A percentile compares a stretch with the other conserved stretches of the same genome.
phyloP scores from a whole-genome alignment of 768 basidiomycete genomes.

The Paxillus involutus region DNA sequence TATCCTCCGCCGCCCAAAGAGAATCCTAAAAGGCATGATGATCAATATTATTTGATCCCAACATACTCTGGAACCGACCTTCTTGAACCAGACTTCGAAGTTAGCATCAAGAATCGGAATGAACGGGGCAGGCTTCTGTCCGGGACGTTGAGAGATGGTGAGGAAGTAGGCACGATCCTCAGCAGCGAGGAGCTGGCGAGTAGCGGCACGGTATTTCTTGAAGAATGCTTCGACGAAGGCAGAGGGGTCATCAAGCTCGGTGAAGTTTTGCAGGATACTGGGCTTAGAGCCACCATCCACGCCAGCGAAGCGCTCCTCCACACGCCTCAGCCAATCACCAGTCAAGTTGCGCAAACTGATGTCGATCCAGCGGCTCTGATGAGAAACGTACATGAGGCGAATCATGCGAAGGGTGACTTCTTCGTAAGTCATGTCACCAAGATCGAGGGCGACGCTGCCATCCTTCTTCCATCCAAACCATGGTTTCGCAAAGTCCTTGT shows the following conservation, averaged over 20 bases:
- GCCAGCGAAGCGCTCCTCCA: slow-evolving; percentile 94
- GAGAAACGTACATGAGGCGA: slow-evolving; percentile 89
- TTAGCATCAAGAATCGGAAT: slow-evolving; percentile 91
- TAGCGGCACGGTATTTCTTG: slow-evolving; percentile 77
- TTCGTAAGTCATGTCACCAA: slow-evolving; percentile 98
- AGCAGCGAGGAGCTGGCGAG: slow-evolving; percentile 82
- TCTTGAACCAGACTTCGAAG: slow-evolving; percentile 99
- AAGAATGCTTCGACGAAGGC: slow-evolving; percentile 83
- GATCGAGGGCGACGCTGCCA: slow-evolving; percentile 76
- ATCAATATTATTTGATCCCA: slow-evolving; percentile 9
- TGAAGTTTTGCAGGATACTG: slow-evolving; percentile 83
- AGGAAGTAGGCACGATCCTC: slow-evolving; percentile 97
- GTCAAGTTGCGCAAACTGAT: slow-evolving; percentile 87
- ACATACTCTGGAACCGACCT: slow-evolving; percentile 49
- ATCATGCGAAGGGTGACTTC: slow-evolving; percentile 92
- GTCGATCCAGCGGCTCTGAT: slow-evolving; percentile 94
- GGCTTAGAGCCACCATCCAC: slow-evolving; percentile 80
- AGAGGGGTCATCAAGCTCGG: slow-evolving; percentile 77
- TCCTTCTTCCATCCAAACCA: slow-evolving; percentile 99
- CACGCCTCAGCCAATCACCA: slow-evolving; percentile 95
- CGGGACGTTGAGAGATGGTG: slow-evolving; percentile 91
- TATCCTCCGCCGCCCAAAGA: slow-evolving; percentile 96
- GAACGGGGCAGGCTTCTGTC: slow-evolving; percentile 98
- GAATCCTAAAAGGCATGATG: slow-evolving; percentile 63
- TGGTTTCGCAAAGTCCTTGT: slow-evolving; percentile 93